Evolutionary conservation across 805 yeast genomes (phyloP).

Genomic region (Kluyveromyces wickerhamii): DNA sequence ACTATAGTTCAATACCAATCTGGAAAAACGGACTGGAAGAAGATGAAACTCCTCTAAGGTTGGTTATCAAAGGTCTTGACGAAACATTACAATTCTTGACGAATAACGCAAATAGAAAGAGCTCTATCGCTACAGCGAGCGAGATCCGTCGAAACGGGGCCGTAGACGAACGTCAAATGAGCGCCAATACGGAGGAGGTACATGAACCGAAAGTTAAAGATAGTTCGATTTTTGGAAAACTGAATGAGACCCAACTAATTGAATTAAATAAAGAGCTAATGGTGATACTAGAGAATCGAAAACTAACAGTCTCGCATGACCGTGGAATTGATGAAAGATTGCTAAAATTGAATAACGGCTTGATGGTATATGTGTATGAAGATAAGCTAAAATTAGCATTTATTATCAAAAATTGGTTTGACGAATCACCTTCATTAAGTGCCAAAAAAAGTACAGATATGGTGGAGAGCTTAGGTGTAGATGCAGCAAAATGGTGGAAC

Average conservation of each 20-base stretch:
- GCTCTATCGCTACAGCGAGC: slow-evolving; percentile 8
- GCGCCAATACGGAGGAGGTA: not conserved
- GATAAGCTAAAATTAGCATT: slow-evolving; percentile 13
- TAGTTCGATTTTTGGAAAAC: slow-evolving; percentile 17
- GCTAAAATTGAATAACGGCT: slow-evolving; percentile 26
- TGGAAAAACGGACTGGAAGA: slow-evolving; percentile 10
- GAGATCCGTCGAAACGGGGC: not conserved
- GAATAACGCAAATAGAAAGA: slow-evolving; percentile 7
- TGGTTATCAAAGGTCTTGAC: slow-evolving; percentile 24
- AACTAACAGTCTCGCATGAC: slow-evolving; percentile 14
- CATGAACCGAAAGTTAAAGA: slow-evolving; percentile 4
- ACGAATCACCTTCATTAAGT: slow-evolving; percentile 6
- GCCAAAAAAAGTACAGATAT: slow-evolving; percentile 7
- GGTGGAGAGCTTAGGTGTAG: slow-evolving; percentile 18
- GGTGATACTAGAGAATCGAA: slow-evolving; percentile 14
- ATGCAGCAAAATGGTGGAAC: slow-evolving; percentile 22
- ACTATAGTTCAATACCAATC: slow-evolving; percentile 22
- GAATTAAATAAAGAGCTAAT: slow-evolving; percentile 21
- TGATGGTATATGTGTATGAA: slow-evolving; percentile 24
- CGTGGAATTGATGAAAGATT: slow-evolving; percentile 14
- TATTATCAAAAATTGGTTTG: slow-evolving; percentile 27
- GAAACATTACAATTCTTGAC: slow-evolving; percentile 6
- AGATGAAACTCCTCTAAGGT: slow-evolving; percentile 13
- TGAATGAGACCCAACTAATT: slow-evolving; percentile 19
- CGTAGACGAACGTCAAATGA: not conserved